Base-by-base conservation (phyloP, 805 yeast genomes). In the Candida anglica region DNA sequence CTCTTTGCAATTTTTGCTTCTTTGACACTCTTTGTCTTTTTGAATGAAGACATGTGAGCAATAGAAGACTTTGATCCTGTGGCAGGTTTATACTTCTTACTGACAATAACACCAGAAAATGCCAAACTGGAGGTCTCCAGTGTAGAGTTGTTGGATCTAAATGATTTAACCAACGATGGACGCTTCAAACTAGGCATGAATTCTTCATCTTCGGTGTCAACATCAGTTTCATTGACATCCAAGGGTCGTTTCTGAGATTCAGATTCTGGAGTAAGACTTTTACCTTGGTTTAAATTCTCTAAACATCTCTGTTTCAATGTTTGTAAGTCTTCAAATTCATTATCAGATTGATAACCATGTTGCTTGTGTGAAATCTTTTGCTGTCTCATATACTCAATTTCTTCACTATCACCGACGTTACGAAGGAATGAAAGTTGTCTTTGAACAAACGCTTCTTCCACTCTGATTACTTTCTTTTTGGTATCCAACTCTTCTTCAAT, bases 61-160 rank as follows among this genome's bases (percentile, higher is more conserved):
- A 83, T 71, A 6, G 83, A 74, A 1, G 83, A 75, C 40, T 67
- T 73, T 4, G 75, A 60, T 6, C 81, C 75, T 2, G 77, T 66
- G 1, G 76, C 80, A 8, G 71, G 67, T 50, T 69, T 77, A 46
- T 75, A 74, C 19, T 71, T 66, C 21, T 72, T 73, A 28, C 76
- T 66, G 4, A 76, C 55, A 1, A 75, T 75, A 14, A 80, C 83
- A 5, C 72, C 71, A 15, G 62, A 49, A 40, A 66, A 66, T 5
- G 59, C 48, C 16, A 50, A 46, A 16, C 58, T 63, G 16, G 69
- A 71, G 23, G 64, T 71, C 36, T 58, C 66, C 29, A 58, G 64
- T n/a, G 57, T 55, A 22, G 58, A 66, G 3, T 50, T 50, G 34
- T 48, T 53, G 2, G 69, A 54, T 32, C 61, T 62, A 55, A 75